A percentile compares a stretch with the other conserved stretches of the same genome.
Evolutionary conservation across 257 asterid genomes (phyloP).

Genomic region (Jacaranda mimosifolia): DNA sequence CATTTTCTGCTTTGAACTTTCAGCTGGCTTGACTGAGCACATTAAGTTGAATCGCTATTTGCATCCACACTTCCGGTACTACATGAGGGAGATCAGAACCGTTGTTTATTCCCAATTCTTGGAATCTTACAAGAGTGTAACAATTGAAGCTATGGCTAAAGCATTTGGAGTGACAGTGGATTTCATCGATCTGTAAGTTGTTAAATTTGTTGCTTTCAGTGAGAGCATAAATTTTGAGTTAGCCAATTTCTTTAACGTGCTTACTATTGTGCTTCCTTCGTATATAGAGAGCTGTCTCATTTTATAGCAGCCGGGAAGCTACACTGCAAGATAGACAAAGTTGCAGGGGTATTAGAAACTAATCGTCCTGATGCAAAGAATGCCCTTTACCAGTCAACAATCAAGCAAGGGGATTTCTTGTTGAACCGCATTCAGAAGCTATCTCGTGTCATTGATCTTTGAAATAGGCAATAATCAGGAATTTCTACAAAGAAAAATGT

Average conservation of each 20-base stretch:
- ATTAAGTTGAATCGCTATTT: conserved; percentile 80
- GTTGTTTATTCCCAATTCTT: conserved; percentile 90
- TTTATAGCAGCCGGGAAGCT: conserved; percentile 88
- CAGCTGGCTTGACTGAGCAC: conserved; percentile 85
- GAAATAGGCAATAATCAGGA: conserved; percentile 38
- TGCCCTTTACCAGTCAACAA: conserved; percentile 89
- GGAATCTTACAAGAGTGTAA: conserved; percentile 86
- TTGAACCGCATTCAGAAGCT: conserved; percentile 93
- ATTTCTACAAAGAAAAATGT: background rate
- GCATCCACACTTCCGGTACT: conserved; percentile 81
- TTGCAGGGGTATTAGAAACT: conserved; percentile 87
- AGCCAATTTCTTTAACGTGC: background rate
- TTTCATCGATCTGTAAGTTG: conserved; percentile 76
- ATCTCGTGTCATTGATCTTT: conserved; percentile 93
- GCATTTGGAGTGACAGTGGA: conserved; percentile 86
- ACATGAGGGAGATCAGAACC: conserved; percentile 83
- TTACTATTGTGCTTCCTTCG: background rate
- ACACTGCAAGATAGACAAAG: conserved; percentile 94
- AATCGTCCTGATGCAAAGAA: conserved; percentile 94
- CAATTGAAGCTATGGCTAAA: conserved; percentile 88
- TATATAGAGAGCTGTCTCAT: conserved; percentile 77
- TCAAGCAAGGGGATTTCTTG: conserved; percentile 95
- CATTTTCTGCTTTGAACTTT: conserved; percentile 24
- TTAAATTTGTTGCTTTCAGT: background rate
- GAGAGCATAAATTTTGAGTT: background rate